Percentiles rank a stretch among this genome's conserved stretches.
Conservation (phyloP, 176 grass and related monocot species). For the Aegilops sharonensis region DNA sequence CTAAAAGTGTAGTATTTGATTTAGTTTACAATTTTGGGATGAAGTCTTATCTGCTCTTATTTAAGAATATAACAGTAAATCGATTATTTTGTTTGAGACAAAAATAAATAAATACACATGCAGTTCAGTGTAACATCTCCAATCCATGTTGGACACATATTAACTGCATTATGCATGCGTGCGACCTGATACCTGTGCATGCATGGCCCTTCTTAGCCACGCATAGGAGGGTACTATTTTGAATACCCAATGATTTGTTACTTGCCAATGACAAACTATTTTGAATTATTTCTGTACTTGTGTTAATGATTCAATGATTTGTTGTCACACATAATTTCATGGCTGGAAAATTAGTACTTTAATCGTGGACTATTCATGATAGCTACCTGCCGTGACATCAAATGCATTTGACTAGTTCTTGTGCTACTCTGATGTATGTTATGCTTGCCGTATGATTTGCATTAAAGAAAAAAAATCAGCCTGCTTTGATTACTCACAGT, state of each 20-base stretch:
- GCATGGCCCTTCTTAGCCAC: neutral
- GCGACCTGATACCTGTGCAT: neutral
- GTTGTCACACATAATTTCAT: neutral
- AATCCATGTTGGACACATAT: neutral
- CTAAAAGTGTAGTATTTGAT: neutral
- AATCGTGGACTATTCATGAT: neutral
- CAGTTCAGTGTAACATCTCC: neutral
- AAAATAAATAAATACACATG: neutral
- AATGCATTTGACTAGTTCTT: neutral
- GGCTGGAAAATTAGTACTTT: neutral
- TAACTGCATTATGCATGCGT: neutral
- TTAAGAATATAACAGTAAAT: constrained; percentile 1
- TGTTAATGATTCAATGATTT: neutral
- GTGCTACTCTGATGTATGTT: constrained; percentile 5
- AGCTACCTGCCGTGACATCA: neutral
- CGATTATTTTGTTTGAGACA: neutral
- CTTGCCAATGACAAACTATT: neutral
- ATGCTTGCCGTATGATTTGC: constrained; percentile 5
- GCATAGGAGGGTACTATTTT: too few relatives aligned
- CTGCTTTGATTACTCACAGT: constrained; percentile 1
- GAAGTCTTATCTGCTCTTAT: neutral
- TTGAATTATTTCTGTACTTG: neutral
- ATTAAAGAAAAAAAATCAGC: neutral
- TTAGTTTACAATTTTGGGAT: neutral
- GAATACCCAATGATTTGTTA: too few relatives aligned